Evolutionary conservation across 148 eudicot genomes (phyloP).

Genomic region (Rhododendron ovatum): DNA sequence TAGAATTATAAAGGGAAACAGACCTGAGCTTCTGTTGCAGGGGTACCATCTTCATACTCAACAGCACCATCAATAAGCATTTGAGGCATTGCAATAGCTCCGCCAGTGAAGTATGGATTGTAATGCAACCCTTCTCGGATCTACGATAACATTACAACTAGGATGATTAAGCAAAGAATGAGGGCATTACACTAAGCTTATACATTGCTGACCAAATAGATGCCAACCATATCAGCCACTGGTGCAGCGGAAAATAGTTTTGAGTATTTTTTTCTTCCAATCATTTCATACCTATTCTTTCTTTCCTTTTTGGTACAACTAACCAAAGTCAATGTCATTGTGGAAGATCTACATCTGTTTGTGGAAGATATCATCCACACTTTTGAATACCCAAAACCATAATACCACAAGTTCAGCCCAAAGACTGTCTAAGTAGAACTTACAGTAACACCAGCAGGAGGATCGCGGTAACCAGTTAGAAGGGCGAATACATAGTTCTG

Average conservation of each 20-base stretch:
- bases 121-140: constrained; percentile 91
- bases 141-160: constrained; percentile 24
- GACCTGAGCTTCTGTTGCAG: constrained; percentile 97
- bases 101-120: constrained; percentile 97
- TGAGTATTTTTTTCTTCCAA: neutral
- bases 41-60: constrained; percentile 94
- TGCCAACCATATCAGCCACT: neutral
- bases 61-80: constrained; percentile 96
- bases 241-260: neutral
- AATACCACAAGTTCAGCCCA: neutral
- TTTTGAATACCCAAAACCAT: neutral
- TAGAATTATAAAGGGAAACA: neutral
- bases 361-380: neutral
- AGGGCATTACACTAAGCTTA: neutral
- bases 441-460: constrained; percentile 95
- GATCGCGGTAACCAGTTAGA: constrained; percentile 92
- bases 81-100: constrained; percentile 98
- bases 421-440: constrained; percentile 17
- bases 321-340: neutral
- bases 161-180: neutral
- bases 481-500: constrained; percentile 90
- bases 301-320: neutral
- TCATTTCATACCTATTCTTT: too few relatives aligned
- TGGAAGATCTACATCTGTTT: neutral
- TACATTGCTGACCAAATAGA: neutral